phyloP scores from a whole-genome alignment of 176 grass and related monocot genomes.

The Tillandsia leiboldiana region DNA sequence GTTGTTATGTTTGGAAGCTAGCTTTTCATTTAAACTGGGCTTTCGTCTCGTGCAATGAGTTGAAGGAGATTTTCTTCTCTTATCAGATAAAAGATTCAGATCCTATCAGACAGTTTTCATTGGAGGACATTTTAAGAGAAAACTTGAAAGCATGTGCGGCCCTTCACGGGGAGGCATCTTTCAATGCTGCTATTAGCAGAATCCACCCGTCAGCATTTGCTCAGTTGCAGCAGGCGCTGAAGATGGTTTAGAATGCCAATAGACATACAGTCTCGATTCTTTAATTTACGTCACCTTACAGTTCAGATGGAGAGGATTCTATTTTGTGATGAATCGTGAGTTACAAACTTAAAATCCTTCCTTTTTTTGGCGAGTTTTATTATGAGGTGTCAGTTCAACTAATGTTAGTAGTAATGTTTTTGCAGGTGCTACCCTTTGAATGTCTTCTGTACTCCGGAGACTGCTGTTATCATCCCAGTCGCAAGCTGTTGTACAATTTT shows the following conservation, averaged over 20 bases:
- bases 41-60: conserved; percentile 7
- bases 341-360: not conserved
- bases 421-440: not conserved
- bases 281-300: conserved; percentile 20
- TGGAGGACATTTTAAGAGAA: conserved; percentile 66
- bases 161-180: conserved; percentile 72
- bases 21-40: conserved; percentile 4
- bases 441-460: too few species aligned
- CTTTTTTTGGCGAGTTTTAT: not conserved
- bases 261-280: conserved; percentile 22
- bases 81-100: conserved; percentile 32
- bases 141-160: conserved; percentile 85
- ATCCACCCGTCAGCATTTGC: conserved; percentile 93
- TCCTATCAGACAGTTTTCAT: conserved; percentile 82
- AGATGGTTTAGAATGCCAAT: conserved; percentile 58
- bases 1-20: conserved; percentile 9
- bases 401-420: not conserved
- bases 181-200: conserved; percentile 80
- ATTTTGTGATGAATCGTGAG: not conserved
- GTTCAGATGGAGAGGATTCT: not conserved
- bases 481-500: too few species aligned
- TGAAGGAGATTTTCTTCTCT: not conserved
- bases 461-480: too few species aligned
- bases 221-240: conserved; percentile 84
- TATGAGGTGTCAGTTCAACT: not conserved